These are phyloP conservation scores for Ophiostoma australiae DNA, from an alignment of 2,329 filamentous ascomycete genomes.

Conservation along the genomic window DNA sequence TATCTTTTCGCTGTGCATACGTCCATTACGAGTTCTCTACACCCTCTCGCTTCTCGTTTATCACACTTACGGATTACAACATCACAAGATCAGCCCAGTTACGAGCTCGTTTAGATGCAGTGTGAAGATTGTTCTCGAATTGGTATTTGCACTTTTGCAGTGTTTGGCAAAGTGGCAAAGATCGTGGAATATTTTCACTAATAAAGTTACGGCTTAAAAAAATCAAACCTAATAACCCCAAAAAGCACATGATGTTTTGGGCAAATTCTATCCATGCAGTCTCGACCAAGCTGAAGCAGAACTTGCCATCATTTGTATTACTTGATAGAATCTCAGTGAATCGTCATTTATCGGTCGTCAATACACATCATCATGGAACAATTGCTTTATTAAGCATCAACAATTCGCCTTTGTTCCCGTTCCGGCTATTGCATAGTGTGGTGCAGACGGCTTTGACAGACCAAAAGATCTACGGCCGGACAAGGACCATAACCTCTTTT, in stretches of 20 bases:
- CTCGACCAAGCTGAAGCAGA: background rate
- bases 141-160: background rate
- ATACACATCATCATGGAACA: background rate
- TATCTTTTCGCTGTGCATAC: background rate
- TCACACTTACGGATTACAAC: background rate
- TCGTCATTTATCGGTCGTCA: background rate
- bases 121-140: background rate
- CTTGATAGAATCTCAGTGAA: background rate
- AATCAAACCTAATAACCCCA: background rate
- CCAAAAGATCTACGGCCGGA: background rate
- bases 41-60: background rate
- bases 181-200: background rate
- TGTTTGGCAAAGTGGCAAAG: background rate
- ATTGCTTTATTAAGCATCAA: background rate
- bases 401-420: background rate
- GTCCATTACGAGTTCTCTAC: conserved; percentile 1
- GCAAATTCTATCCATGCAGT: background rate
- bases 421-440: background rate
- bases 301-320: background rate
- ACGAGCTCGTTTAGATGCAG: background rate
- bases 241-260: background rate
- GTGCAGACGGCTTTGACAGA: too few species aligned
- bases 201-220: too few species aligned
- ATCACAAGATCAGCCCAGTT: background rate
- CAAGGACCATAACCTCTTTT: background rate